A percentile compares a stretch with the other conserved stretches of the same genome.
These are phyloP conservation scores for Ogataea paraovalis DNA, from an alignment of 805 yeast species.

Conservation along the genomic window DNA sequence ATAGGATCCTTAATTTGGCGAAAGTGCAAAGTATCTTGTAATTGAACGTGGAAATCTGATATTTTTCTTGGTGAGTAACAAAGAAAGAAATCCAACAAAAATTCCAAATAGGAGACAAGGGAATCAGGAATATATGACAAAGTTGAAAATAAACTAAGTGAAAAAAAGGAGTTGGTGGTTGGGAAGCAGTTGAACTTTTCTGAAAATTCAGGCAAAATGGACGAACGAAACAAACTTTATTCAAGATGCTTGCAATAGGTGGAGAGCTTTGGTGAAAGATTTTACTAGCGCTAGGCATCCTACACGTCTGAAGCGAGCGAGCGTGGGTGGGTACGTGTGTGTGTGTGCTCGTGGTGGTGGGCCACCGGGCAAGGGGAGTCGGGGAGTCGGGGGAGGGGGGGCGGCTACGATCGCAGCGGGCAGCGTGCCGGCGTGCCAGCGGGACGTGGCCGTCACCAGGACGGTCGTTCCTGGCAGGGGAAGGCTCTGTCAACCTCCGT, in stretches of 20 bases:
- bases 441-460: no score
- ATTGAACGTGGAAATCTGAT: neutral
- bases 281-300: no score
- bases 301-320: neutral
- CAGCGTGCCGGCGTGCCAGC: no score
- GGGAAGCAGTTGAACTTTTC: neutral
- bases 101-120: neutral
- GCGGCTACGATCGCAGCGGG: no score
- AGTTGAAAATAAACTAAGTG: no score
- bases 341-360: neutral
- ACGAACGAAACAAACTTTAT: neutral
- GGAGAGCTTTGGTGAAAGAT: constrained; percentile 1
- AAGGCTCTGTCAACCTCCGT: no score
- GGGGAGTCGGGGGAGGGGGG: no score
- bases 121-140: neutral
- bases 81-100: neutral
- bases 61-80: neutral
- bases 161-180: neutral
- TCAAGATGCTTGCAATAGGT: neutral
- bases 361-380: no score
- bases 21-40: neutral
- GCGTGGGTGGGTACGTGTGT: neutral
- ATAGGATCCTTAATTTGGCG: neutral
- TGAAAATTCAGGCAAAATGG: neutral
- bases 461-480: no score